Percentiles rank a stretch among this genome's conserved stretches.
Evolutionary conservation across 2,329 filamentous ascomycete genomes (phyloP).

Genomic region (Fusarium duplospermum): DNA sequence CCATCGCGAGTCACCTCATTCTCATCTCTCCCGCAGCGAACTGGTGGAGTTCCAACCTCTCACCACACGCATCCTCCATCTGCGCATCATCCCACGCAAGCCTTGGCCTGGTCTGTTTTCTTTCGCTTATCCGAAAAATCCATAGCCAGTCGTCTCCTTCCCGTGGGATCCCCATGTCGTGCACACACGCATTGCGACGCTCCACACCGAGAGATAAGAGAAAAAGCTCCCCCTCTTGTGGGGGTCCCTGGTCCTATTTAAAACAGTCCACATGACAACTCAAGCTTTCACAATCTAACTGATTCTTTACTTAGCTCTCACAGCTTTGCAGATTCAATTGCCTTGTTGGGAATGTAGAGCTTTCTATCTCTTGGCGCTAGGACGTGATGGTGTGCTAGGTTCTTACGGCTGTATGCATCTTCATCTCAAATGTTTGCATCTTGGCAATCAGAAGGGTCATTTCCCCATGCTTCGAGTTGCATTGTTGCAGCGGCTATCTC

Average conservation of each 20-base stretch:
- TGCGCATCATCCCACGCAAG: constrained; percentile 25
- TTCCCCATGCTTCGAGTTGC: neutral
- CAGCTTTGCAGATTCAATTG: neutral
- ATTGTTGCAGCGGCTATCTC: neutral
- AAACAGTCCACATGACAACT: neutral
- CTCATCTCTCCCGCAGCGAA: constrained; percentile 21
- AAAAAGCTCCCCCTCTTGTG: neutral
- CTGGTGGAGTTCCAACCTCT: constrained; percentile 27
- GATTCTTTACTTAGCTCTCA: neutral
- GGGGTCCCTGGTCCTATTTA: neutral
- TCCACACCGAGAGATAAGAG: neutral
- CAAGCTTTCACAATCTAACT: neutral
- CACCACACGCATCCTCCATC: neutral
- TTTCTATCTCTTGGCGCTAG: neutral
- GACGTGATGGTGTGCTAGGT: neutral
- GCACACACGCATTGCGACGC: constrained; percentile 12
- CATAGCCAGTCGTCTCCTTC: constrained; percentile 2
- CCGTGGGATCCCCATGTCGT: constrained; percentile 8
- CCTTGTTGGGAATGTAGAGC: neutral
- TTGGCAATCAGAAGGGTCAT: neutral
- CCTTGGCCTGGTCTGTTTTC: constrained; percentile 7
- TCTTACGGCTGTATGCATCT: neutral
- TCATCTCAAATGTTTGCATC: neutral
- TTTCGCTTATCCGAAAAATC: neutral
- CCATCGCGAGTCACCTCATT: neutral